Base-by-base conservation (phyloP, 192 early-diverging fungal genomes). In the Gonapodya prolifera region DNA sequence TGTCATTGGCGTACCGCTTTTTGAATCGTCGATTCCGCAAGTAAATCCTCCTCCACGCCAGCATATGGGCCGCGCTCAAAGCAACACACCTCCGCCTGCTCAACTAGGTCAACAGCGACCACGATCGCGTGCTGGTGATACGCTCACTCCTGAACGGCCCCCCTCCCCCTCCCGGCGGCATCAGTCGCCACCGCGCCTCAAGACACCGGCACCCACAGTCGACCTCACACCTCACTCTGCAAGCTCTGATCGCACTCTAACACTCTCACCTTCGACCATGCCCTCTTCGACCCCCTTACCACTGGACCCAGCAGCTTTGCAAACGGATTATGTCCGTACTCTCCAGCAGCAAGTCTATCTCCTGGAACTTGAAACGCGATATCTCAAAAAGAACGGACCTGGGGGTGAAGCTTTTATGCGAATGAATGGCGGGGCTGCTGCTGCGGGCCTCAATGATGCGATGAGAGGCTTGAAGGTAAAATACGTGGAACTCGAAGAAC, bases 291-390 rank as follows among this genome's bases (percentile, higher is more conserved):
- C 45, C 8, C 45, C 45, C 45, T 23, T 61, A 61, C 45, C 45
- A 23, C 45, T 61, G 45, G 45, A 61, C 23, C 45, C 45, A 16
- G 45, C 45, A 23, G 45, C 45, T 16, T 23, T 61, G 45, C 45
- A 61, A 23, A 16, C 45, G 45, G 88, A 89, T 69, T 89, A 88
- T 70, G 81, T 89, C 29, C 69, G 81, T 70, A 89, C 87, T 78
- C 77, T 89, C 69, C 86, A 89, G 79, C 88, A 89, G 75, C 88
- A 89, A 77, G 81, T 89, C 2, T 89, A 88, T 79, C 77, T 89
- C 28, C 77, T 89, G 33, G 88, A 89, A 78, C 77, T 89, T 30
- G 88, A 89, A 77, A 89, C 88, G 1, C 34, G 88, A 70, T 89
- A 88, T 81, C 78, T 89, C 86, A 86, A 78, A 77, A 69, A 29